These are phyloP conservation scores for Neofusicoccum cordaticola DNA, from an alignment of 2,329 filamentous ascomycete genomes.

Conservation along the genomic window DNA sequence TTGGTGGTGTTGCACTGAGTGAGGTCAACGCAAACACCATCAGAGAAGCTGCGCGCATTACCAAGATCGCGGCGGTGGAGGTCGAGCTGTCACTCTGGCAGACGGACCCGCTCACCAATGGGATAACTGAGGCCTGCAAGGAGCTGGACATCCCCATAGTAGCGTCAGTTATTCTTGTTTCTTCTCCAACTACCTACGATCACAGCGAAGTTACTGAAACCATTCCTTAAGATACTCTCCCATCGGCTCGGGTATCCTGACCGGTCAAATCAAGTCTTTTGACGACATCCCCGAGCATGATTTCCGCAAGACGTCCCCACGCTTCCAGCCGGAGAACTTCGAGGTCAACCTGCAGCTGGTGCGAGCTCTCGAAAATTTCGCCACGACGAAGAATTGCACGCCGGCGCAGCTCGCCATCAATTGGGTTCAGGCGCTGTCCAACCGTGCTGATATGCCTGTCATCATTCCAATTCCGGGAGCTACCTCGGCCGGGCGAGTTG, in stretches of 20 bases:
- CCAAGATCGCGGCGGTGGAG: constrained; percentile 58
- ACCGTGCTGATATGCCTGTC: constrained; percentile 52
- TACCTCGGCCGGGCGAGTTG: constrained; percentile 53
- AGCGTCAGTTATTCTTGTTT: constrained; percentile 48
- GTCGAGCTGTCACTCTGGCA: constrained; percentile 59
- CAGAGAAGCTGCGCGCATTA: constrained; percentile 49
- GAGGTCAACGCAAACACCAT: constrained; percentile 48
- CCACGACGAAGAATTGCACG: constrained; percentile 57
- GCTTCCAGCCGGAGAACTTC: constrained; percentile 64
- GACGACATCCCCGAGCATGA: constrained; percentile 58
- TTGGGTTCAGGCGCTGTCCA: constrained; percentile 57
- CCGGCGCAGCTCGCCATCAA: constrained; percentile 65
- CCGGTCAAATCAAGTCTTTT: constrained; percentile 43
- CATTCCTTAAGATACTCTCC: constrained; percentile 56
- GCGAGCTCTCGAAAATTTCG: constrained; percentile 56
- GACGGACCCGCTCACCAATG: constrained; percentile 58
- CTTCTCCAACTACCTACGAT: constrained; percentile 35
- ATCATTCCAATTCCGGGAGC: constrained; percentile 68
- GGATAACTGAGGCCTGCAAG: constrained; percentile 54
- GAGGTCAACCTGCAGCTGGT: constrained; percentile 65
- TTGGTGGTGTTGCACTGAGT: constrained; percentile 46
- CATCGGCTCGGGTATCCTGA: constrained; percentile 39
- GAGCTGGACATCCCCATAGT: constrained; percentile 67
- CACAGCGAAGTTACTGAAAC: too few species aligned
- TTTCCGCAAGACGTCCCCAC: constrained; percentile 50